These are phyloP conservation scores for Fusarium goolgardi DNA, from an alignment of 2,329 filamentous ascomycete species.

Conservation along the genomic window DNA sequence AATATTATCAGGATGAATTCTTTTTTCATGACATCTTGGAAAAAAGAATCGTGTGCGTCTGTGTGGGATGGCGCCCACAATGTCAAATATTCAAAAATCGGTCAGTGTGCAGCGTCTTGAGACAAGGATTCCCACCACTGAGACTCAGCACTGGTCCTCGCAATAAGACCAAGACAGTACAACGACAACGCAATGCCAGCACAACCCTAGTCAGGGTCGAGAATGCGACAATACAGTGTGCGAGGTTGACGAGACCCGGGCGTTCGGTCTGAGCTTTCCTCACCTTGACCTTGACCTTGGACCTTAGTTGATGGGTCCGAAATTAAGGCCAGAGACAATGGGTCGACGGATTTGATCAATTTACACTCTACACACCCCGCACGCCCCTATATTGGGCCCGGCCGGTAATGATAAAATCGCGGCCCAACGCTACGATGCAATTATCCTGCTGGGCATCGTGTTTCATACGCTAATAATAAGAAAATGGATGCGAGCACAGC, in stretches of 20 bases:
- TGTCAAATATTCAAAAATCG: constrained; percentile 24
- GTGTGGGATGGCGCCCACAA: constrained; percentile 34
- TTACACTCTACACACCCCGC: constrained; percentile 32
- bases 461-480: constrained; percentile 47
- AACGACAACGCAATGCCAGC: constrained; percentile 33
- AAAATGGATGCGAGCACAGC: constrained; percentile 31
- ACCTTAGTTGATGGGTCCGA: constrained; percentile 38
- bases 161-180: constrained; percentile 26
- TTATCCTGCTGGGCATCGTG: constrained; percentile 45
- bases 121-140: constrained; percentile 34
- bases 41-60: constrained; percentile 30
- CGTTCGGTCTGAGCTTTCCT: constrained; percentile 46
- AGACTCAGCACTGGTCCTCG: constrained; percentile 11
- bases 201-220: constrained; percentile 25
- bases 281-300: constrained; percentile 39
- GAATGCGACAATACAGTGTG: constrained; percentile 43
- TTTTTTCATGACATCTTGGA: constrained; percentile 33
- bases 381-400: constrained; percentile 38
- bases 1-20: constrained; percentile 24
- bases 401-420: constrained; percentile 45
- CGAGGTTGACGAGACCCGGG: constrained; percentile 28
- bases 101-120: constrained; percentile 24
- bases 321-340: constrained; percentile 46
- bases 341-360: constrained; percentile 32
- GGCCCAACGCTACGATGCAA: constrained; percentile 44